Conservation (phyloP, 441 rosid genomes). For the Dalechampia spathulata region DNA sequence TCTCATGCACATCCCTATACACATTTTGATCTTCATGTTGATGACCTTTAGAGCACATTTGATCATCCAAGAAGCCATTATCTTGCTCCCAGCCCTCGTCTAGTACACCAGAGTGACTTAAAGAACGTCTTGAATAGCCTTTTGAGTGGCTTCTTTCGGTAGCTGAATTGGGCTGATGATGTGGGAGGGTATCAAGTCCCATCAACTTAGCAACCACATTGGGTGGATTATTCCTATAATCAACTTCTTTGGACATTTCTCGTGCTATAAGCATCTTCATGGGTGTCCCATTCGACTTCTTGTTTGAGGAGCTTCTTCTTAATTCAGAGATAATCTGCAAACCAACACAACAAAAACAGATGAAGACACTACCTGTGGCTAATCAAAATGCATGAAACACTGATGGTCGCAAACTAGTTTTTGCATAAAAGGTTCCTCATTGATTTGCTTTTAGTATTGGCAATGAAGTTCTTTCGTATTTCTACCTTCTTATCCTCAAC, state of each 20-base stretch:
- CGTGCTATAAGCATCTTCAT: constrained; percentile 80
- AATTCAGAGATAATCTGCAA: constrained; percentile 55
- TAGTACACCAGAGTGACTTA: constrained; percentile 40
- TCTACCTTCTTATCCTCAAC: constrained; percentile 65
- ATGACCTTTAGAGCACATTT: constrained; percentile 35
- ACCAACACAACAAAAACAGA: constrained; percentile 17
- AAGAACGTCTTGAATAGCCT: constrained; percentile 39
- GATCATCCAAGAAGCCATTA: constrained; percentile 35
- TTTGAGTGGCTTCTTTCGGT: constrained; percentile 42
- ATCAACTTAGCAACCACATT: constrained; percentile 93
- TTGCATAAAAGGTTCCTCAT: constrained; percentile 12
- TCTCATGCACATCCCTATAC: constrained; percentile 66
- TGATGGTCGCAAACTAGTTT: constrained; percentile 6
- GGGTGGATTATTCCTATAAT: constrained; percentile 45
- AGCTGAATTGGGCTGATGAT: constrained; percentile 35
- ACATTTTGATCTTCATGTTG: constrained; percentile 37
- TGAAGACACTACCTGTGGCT: constrained; percentile 15
- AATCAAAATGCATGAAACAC: constrained; percentile 21
- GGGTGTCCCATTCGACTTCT: constrained; percentile 51
- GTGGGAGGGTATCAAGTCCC: constrained; percentile 89
- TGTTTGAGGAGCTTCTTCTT: constrained; percentile 57
- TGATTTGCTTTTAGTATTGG: constrained; percentile 8
- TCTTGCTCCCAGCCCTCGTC: constrained; percentile 40
- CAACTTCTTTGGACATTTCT: constrained; percentile 78
- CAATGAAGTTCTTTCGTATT: neutral